Base-by-base conservation (phyloP, 139 green algal species). In the Coelastrella sp. region DNA sequence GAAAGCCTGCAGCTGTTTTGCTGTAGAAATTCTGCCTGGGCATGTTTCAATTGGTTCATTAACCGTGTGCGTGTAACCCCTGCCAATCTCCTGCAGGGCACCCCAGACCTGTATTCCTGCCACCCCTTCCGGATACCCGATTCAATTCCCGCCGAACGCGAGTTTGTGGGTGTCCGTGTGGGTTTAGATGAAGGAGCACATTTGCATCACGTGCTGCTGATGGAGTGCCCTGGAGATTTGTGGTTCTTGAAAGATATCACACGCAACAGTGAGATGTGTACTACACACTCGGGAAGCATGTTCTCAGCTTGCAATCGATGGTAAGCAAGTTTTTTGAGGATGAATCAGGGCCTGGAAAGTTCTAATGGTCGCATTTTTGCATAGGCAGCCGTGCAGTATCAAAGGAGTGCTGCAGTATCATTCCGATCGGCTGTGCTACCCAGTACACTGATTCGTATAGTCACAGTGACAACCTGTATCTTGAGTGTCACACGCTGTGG, bases 231-330 rank as follows among this genome's bases (percentile, higher is more conserved):
- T 2, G 81, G 65, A 22, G 57, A 84, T 61, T 61, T 87, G 11
- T 87, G 81, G 81, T 87, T 87, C 61, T 61, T 87, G n/a, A 60
- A 87, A 5, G 81, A 87, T 19, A 22, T 76, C 81, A 75, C 61
- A 19, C 81, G 81, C 81, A 87, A 87, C 81, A 87, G 81, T n/a
- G 81, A 87, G n/a, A 87, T 87, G 81, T 87, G 81, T 23, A 87
- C 81, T 23, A 75, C 61, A 10, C 64, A 75, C 61, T 76, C 81
- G 5, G 81, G 81, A 5, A 59, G 14, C 11, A 87, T 87, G 81
- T 87, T 87, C 20, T 22, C 61, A 4, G 81, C 81, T 14, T 87
- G 81, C 81, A 87, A 87, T 61, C 65, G 81, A 60, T 87, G 81
- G n/a, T n/a, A n/a, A n/a, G n/a, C n/a, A n/a, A n/a, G n/a, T n/a